These are phyloP conservation scores for Brassica nigra DNA, from an alignment of 345 rosid species.

Conservation along the genomic window DNA sequence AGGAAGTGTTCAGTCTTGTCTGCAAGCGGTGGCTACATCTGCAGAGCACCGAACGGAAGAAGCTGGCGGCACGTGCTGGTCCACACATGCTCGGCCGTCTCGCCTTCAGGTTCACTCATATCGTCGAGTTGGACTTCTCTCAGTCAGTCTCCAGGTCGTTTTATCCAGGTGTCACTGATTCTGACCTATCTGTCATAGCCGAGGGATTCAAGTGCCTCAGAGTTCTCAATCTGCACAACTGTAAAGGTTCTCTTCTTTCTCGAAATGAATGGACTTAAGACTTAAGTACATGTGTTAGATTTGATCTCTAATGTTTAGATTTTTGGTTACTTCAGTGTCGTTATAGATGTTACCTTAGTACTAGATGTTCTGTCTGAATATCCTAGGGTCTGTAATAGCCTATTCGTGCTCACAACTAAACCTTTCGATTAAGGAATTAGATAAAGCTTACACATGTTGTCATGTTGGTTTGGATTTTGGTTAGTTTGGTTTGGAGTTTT, in stretches of 20 bases:
- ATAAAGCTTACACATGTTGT: not conserved
- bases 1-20: not conserved
- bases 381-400: not conserved
- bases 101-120: not conserved
- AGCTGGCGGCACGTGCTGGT: not conserved
- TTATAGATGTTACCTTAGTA: not conserved
- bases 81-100: not conserved
- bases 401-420: not conserved
- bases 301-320: not conserved
- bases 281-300: not conserved
- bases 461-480: not conserved
- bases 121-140: not conserved
- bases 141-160: not conserved
- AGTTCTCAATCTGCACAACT: not conserved
- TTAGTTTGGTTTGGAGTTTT: not conserved
- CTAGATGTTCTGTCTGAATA: not conserved
- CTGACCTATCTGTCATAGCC: not conserved
- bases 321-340: not conserved
- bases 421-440: not conserved
- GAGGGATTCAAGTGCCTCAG: not conserved
- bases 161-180: conserved; percentile 2
- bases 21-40: not conserved
- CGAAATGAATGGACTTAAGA: not conserved
- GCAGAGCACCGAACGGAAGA: not conserved
- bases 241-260: not conserved